Base-by-base conservation (phyloP, 2,329 filamentous ascomycete species). In the Paraconiothyrium brasiliense region DNA sequence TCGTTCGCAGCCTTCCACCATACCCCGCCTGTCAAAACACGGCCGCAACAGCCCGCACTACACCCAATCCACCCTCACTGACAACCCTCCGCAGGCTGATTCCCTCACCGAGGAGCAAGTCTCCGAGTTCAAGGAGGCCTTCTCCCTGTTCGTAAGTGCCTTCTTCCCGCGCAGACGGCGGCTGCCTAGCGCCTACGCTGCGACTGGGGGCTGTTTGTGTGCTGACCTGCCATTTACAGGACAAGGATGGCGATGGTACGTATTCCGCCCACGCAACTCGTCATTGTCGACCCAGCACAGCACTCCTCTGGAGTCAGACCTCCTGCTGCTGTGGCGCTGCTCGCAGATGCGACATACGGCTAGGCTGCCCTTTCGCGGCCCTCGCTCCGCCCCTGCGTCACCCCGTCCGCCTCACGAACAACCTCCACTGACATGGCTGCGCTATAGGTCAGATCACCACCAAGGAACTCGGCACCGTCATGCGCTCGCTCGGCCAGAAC, bases 91-190 rank as follows among this genome's bases (percentile, higher is more conserved):
- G 61, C 81, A 98, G 94, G 94, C 94, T 82, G 95, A 99, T 82
- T 94, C 94, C 82, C 91, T 99, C 79, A 98, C 95, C 76, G 95
- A 99, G 88, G 95, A 99, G 86, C 95, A 99, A 89, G 95, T 99
- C 81, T 98, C 95, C 81, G 95, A 99, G 86, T 99, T 98, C 88
- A 99, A 98, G 92, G 95, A 99, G 86, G 95, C 95, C 59, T 99
- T 99, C 86, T 99, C 95, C 81, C 92, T 99, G 71, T 99, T 99
- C 84, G 95, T 99, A 90, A 90, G 95, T 90, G 59, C 63, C 48
- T 47, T 16, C 30, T 24, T 41, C 41, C 59, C 64, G 56, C 51
- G 54, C 34, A 24, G 59, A 55, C 39, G 27, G 59, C 55, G 66
- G 70, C 65, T 73, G 74, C 72, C 75, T 75, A 58, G 66, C 63